Evolutionary conservation across 306 rosid genomes (phyloP).

Genomic region (Dryas octopetala): DNA sequence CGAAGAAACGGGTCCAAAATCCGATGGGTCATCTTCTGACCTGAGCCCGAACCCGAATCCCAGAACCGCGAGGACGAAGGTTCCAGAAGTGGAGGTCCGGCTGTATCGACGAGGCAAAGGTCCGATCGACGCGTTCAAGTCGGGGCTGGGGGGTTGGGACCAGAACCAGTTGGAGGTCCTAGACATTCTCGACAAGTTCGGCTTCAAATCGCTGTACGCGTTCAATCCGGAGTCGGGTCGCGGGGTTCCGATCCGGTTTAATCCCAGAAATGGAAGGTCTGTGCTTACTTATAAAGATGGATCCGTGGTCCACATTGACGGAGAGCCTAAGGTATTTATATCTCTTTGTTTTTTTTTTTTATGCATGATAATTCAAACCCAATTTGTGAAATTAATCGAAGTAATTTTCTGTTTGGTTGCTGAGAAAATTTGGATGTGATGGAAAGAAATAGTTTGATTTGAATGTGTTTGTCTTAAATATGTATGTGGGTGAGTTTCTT

Average conservation of each 20-base stretch:
- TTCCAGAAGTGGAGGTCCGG: slow-evolving; percentile 60
- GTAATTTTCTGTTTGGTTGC: slow-evolving; percentile 9
- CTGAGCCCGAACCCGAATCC: slow-evolving; percentile 2
- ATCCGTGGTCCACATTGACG: slow-evolving; percentile 60
- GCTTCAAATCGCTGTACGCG: slow-evolving; percentile 64
- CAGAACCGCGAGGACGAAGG: slow-evolving; percentile 39
- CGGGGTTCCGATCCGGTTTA: slow-evolving; percentile 70
- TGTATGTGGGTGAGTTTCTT: too few species aligned
- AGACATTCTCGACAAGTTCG: slow-evolving; percentile 66
- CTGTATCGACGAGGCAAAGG: slow-evolving; percentile 74
- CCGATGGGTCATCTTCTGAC: slow-evolving; percentile 3
- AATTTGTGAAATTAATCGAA: neutral
- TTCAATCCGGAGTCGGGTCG: slow-evolving; percentile 60
- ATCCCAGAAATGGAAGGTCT: slow-evolving; percentile 76
- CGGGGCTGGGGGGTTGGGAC: slow-evolving; percentile 80
- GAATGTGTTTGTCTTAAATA: neutral
- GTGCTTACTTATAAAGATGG: slow-evolving; percentile 62
- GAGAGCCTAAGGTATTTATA: slow-evolving; percentile 73
- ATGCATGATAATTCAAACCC: neutral
- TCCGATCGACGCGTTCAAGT: slow-evolving; percentile 65
- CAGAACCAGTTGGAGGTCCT: slow-evolving; percentile 82
- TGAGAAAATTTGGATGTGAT: neutral
- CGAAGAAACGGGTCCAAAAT: slow-evolving; percentile 23
- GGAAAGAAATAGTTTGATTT: neutral
- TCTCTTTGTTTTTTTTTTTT: neutral